Conservation (phyloP, 371 early-diverging fungal species). For the Zopfochytrium polystomum region DNA sequence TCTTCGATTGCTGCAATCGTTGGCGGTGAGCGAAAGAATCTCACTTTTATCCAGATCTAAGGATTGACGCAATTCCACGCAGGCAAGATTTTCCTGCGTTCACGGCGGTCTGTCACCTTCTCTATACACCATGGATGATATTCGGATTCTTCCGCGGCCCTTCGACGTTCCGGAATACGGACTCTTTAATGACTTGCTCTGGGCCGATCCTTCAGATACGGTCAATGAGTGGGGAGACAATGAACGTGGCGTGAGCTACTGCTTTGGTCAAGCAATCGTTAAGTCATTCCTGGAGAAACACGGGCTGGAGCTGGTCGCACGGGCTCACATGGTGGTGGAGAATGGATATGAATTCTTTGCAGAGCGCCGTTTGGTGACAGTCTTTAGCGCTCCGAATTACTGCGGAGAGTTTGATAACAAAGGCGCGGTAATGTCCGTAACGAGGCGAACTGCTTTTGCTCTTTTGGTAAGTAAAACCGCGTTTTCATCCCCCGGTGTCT, state of each 20-base stretch:
- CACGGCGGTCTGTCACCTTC: conserved; percentile 96
- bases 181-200: conserved; percentile 72
- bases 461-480: conserved; percentile 53
- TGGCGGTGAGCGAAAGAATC: conserved; percentile 83
- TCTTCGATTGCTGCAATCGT: conserved; percentile 93
- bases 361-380: conserved; percentile 87
- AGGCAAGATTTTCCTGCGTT: conserved; percentile 86
- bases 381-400: conserved; percentile 98
- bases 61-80: not conserved
- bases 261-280: conserved; percentile 88
- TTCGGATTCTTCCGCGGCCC: conserved; percentile 85
- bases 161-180: conserved; percentile 97
- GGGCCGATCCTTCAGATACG: conserved; percentile 65
- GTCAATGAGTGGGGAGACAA: conserved; percentile 87
- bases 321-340: conserved; percentile 98
- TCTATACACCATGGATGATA: conserved; percentile 84
- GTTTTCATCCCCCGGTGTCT: too few relatives aligned
- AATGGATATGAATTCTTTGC: conserved; percentile 99
- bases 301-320: conserved; percentile 55
- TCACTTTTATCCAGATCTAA: not conserved
- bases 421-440: conserved; percentile 89
- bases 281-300: conserved; percentile 84
- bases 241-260: conserved; percentile 96
- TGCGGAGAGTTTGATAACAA: too few relatives aligned
- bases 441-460: conserved; percentile 88